Conservation (phyloP, 805 yeast species). For the Hanseniaspora lindneri region DNA sequence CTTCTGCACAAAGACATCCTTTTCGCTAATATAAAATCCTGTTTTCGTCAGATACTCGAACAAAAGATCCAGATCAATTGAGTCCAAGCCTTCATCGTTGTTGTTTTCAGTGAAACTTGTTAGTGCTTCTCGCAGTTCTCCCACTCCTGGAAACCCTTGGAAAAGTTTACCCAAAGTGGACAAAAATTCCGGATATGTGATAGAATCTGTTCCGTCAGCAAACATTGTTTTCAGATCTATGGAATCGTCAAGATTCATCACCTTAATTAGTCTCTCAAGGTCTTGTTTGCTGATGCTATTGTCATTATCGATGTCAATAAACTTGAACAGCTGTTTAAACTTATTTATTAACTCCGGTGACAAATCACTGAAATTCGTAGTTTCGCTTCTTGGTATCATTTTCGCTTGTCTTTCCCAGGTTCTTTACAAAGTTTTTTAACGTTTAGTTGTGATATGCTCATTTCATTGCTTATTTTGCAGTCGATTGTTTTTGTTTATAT, state of each 20-base stretch:
- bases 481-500: too few relatives aligned
- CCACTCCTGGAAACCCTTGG: constrained; percentile 39
- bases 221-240: constrained; percentile 23
- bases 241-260: constrained; percentile 38
- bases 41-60: constrained; percentile 39
- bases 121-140: constrained; percentile 49
- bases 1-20: constrained; percentile 32
- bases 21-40: constrained; percentile 31
- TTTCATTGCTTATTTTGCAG: too few relatives aligned
- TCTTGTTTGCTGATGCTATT: constrained; percentile 48
- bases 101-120: constrained; percentile 34
- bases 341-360: constrained; percentile 53
- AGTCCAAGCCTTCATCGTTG: constrained; percentile 29
- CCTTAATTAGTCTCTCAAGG: constrained; percentile 41
- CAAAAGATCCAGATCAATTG: constrained; percentile 38
- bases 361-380: constrained; percentile 34
- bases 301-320: constrained; percentile 74
- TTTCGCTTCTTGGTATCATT: constrained; percentile 23
- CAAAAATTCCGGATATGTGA: constrained; percentile 56
- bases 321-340: constrained; percentile 61
- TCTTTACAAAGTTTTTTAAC: too few relatives aligned
- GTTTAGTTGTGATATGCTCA: too few relatives aligned
- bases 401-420: not conserved
- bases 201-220: constrained; percentile 25
- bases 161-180: constrained; percentile 49